Percentiles rank a stretch among this genome's conserved stretches.
These are phyloP conservation scores for Ploettnerulaceae sp. DNA, from an alignment of 2,329 filamentous ascomycete species.

Conservation along the genomic window DNA sequence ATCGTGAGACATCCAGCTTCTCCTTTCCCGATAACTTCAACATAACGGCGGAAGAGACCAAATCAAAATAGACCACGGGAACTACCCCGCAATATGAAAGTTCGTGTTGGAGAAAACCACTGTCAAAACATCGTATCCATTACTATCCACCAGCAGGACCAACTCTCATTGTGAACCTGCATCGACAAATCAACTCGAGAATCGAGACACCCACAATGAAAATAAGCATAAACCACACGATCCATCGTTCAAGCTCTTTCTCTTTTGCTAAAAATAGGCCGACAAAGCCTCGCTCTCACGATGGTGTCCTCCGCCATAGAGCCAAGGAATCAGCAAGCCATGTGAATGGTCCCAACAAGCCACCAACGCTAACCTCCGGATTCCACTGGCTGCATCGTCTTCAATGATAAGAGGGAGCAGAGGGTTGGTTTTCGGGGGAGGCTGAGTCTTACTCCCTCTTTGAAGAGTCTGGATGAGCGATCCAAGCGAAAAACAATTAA, in stretches of 20 bases:
- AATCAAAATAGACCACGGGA: neutral
- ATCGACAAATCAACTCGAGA: neutral
- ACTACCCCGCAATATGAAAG: neutral
- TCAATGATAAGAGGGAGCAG: neutral
- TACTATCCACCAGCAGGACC: neutral
- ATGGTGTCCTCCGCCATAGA: neutral
- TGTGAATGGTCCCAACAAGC: neutral
- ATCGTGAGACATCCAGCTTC: neutral
- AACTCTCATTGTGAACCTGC: too few relatives aligned
- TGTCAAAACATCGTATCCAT: neutral
- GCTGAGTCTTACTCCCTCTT: neutral
- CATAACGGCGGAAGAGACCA: neutral
- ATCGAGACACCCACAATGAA: neutral
- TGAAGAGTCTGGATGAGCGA: neutral
- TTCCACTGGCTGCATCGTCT: neutral
- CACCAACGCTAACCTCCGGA: neutral
- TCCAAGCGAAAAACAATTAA: too few relatives aligned
- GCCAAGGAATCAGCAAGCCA: neutral
- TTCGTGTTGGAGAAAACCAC: neutral
- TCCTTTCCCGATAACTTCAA: neutral
- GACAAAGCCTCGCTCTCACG: neutral
- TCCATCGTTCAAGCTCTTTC: neutral
- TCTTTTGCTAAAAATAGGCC: constrained; percentile 7
- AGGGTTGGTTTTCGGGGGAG: neutral
- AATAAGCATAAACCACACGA: neutral